Evolutionary conservation across 257 asterid species (phyloP).

Genomic region (Ligustrum vulgare): DNA sequence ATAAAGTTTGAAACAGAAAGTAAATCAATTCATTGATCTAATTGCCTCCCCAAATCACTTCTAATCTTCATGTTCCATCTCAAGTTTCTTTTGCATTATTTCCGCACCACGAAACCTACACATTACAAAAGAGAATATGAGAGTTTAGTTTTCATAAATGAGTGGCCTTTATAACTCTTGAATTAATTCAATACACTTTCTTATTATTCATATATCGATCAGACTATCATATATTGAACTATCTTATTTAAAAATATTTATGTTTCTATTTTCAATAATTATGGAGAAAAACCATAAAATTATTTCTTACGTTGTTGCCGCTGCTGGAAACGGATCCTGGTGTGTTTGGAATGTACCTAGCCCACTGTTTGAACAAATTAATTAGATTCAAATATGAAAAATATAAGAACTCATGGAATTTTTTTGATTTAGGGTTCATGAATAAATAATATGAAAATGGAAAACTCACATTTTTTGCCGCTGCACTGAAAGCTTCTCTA

Average conservation of each 20-base stretch:
- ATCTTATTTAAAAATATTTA: not conserved
- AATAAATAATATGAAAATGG: not conserved
- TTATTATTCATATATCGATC: not conserved
- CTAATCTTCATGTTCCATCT: not conserved
- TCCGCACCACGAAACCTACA: not conserved
- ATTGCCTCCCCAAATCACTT: not conserved
- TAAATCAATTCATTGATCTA: not conserved
- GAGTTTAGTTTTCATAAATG: not conserved
- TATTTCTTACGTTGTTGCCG: constrained; percentile 46
- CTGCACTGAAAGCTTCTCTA: constrained; percentile 97
- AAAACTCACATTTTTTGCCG: constrained; percentile 76
- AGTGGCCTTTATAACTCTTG: not conserved
- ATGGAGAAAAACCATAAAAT: not conserved
- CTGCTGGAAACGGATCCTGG: constrained; percentile 48
- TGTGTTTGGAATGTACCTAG: constrained; percentile 77
- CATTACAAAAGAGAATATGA: not conserved
- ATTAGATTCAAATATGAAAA: not conserved
- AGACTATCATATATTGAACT: not conserved
- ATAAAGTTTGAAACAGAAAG: not conserved
- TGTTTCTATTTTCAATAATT: not conserved
- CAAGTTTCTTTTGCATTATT: not conserved
- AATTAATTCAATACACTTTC: too few relatives aligned
- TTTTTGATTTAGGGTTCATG: not conserved
- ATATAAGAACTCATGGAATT: not conserved
- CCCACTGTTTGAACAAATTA: constrained; percentile 58